phyloP scores from a whole-genome alignment of 805 yeast species.

The Nakazawaea ernobii region DNA sequence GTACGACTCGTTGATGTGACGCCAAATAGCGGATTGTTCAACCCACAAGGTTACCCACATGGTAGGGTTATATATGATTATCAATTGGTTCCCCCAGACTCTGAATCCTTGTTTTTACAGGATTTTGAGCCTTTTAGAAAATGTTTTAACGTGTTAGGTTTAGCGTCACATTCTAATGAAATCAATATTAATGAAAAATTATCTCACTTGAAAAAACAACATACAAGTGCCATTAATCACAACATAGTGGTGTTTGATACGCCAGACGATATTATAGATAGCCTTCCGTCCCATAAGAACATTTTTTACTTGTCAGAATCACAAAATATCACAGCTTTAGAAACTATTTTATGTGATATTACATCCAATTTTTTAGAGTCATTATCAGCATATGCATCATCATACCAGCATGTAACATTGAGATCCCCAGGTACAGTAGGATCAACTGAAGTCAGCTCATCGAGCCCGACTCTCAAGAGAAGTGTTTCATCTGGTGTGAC shows the following conservation, averaged over 20 bases:
- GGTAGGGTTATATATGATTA: slow-evolving; percentile 68
- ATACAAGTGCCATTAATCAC: slow-evolving; percentile 52
- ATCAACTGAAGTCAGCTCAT: slow-evolving; percentile 34
- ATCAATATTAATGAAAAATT: slow-evolving; percentile 23
- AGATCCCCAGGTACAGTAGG: slow-evolving; percentile 73
- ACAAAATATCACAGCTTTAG: slow-evolving; percentile 29
- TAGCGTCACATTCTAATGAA: slow-evolving; percentile 27
- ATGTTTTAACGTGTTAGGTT: slow-evolving; percentile 54
- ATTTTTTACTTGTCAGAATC: slow-evolving; percentile 14
- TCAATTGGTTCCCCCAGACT: slow-evolving; percentile 37
- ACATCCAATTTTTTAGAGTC: slow-evolving; percentile 57
- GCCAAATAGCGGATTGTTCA: slow-evolving; percentile 60
- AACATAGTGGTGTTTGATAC: slow-evolving; percentile 49
- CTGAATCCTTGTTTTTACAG: slow-evolving; percentile 61
- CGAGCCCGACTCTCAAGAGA: background rate
- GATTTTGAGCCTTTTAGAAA: slow-evolving; percentile 91
- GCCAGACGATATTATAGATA: slow-evolving; percentile 19
- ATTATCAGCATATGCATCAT: slow-evolving; percentile 62
- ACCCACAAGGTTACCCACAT: slow-evolving; percentile 79
- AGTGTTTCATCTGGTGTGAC: background rate
- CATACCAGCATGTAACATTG: slow-evolving; percentile 73
- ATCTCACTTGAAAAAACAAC: slow-evolving; percentile 34
- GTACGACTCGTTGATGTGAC: slow-evolving; percentile 73
- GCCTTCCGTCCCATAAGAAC: background rate
- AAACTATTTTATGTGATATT: slow-evolving; percentile 70